These are phyloP conservation scores for Carallia pectinifolia DNA, from an alignment of 345 rosid species.

Conservation along the genomic window DNA sequence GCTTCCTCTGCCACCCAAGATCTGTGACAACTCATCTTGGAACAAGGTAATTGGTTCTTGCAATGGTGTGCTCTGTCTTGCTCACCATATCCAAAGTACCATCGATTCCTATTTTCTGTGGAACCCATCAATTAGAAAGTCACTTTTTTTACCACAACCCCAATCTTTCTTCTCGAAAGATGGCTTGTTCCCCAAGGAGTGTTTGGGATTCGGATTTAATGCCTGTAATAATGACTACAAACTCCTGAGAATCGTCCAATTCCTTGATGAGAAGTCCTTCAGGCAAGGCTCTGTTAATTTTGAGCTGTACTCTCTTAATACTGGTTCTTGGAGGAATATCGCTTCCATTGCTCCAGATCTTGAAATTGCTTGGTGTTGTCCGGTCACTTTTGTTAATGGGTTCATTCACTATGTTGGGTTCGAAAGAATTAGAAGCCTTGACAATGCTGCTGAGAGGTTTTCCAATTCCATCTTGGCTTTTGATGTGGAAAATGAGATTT, in stretches of 20 bases:
- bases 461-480: not conserved
- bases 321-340: not conserved
- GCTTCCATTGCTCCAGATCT: not conserved
- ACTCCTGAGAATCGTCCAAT: not conserved
- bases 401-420: not conserved
- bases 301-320: not conserved
- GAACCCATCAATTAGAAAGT: conserved; percentile 1
- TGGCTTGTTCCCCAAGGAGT: not conserved
- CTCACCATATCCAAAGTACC: not conserved
- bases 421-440: not conserved
- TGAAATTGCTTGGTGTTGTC: not conserved
- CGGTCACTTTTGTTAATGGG: not conserved
- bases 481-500: conserved; percentile 4
- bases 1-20: not conserved
- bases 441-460: not conserved
- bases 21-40: not conserved
- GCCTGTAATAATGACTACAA: not conserved
- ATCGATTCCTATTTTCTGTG: not conserved
- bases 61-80: not conserved
- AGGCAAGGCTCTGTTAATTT: too few relatives aligned
- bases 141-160: not conserved
- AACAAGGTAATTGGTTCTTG: not conserved
- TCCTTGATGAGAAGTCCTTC: not conserved
- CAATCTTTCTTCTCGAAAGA: not conserved
- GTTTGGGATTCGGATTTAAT: conserved; percentile 4